phyloP scores from a whole-genome alignment of 169 alveolate genomes.

The Cryptosporidium xiaoi region DNA sequence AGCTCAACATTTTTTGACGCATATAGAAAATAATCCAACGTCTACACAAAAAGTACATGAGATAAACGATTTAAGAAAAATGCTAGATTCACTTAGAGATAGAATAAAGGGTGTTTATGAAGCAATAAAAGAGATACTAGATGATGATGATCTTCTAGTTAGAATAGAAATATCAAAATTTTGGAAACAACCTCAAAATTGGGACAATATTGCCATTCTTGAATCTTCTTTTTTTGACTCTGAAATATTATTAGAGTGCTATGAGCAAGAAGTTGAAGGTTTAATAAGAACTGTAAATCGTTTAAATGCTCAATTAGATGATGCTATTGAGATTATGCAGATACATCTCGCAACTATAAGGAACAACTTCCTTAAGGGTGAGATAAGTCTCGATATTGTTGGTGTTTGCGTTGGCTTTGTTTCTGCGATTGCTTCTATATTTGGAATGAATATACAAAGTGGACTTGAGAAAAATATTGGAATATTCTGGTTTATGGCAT shows the following conservation, averaged over 20 bases:
- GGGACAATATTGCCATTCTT: constrained; percentile 79
- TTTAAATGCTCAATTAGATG: constrained; percentile 83
- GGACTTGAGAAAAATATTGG: constrained; percentile 79
- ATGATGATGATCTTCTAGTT: constrained; percentile 80
- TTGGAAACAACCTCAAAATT: constrained; percentile 78
- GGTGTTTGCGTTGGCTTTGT: constrained; percentile 83
- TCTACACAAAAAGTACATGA: constrained; percentile 79
- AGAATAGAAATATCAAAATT: constrained; percentile 82
- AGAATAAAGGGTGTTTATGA: constrained; percentile 79
- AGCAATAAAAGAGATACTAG: constrained; percentile 79
- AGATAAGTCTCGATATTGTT: constrained; percentile 82
- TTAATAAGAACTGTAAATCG: constrained; percentile 78
- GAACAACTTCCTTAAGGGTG: constrained; percentile 82
- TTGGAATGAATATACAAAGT: constrained; percentile 85
- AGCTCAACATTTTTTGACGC: constrained; percentile 77
- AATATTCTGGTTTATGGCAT: constrained; percentile 81
- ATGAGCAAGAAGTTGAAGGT: constrained; percentile 85
- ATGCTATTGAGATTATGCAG: constrained; percentile 84
- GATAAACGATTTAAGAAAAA: constrained; percentile 79
- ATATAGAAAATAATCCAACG: constrained; percentile 78
- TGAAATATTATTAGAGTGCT: constrained; percentile 83
- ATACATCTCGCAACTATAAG: constrained; percentile 84
- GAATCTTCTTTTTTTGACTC: constrained; percentile 80
- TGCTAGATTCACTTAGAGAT: constrained; percentile 78
- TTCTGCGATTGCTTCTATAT: constrained; percentile 83